Evolutionary conservation across 1,139 yeast genomes (phyloP).

Genomic region (Suhomyces panamericanus): DNA sequence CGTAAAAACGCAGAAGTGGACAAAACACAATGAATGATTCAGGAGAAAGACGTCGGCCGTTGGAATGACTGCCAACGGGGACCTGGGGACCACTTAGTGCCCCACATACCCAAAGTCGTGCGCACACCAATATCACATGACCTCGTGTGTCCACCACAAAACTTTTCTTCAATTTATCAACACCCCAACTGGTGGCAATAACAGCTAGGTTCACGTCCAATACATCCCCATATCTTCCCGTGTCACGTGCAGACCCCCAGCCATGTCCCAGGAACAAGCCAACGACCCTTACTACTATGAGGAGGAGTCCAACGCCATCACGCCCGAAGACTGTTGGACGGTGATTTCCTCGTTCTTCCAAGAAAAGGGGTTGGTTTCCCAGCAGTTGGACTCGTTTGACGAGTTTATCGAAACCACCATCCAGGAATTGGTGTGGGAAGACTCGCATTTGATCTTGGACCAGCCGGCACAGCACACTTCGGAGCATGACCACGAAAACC

Average conservation of each 20-base stretch:
- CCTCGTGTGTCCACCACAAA: slow-evolving; percentile 9
- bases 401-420: slow-evolving; percentile 96
- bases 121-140: not conserved
- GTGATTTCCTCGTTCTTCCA: slow-evolving; percentile 95
- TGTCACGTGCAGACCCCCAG: slow-evolving; percentile 2
- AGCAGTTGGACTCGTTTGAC: slow-evolving; percentile 96
- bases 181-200: slow-evolving; percentile 7
- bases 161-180: slow-evolving; percentile 6
- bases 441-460: slow-evolving; percentile 87
- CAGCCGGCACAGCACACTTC: slow-evolving; percentile 98
- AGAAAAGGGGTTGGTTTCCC: slow-evolving; percentile 95
- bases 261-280: slow-evolving; percentile 18
- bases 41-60: no score
- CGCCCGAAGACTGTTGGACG: slow-evolving; percentile 99
- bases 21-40: no score
- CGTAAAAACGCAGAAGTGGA: no score
- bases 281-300: slow-evolving; percentile 65
- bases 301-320: slow-evolving; percentile 68
- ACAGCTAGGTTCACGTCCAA: slow-evolving; percentile 4
- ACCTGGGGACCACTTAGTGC: no score
- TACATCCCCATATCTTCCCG: slow-evolving; percentile 1
- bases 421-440: slow-evolving; percentile 96
- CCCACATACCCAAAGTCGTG: not conserved
- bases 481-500: slow-evolving; percentile 83
- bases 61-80: no score